phyloP scores from a whole-genome alignment of 176 grass and related monocot species.

The Leersia perrieri region DNA sequence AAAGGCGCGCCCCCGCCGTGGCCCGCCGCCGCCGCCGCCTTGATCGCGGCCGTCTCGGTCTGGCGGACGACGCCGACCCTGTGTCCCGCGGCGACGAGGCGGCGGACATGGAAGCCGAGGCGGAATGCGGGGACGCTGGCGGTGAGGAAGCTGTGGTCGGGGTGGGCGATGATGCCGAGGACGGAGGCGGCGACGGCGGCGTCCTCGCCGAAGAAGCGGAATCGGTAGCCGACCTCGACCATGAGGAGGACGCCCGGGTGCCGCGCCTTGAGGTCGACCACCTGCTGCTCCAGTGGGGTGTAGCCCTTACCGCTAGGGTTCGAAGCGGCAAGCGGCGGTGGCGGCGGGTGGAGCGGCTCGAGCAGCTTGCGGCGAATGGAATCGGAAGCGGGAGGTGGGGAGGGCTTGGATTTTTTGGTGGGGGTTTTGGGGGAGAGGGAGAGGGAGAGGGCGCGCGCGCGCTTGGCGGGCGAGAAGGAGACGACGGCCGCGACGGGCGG shows the following conservation, averaged over 20 bases:
- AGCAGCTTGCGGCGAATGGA: constrained; percentile 69
- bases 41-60: constrained; percentile 89
- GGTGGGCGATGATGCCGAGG: constrained; percentile 81
- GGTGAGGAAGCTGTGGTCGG: constrained; percentile 78
- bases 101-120: constrained; percentile 78
- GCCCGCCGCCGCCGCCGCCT: too few species aligned
- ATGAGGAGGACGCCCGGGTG: constrained; percentile 77
- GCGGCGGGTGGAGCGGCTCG: constrained; percentile 30
- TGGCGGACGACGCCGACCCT: constrained; percentile 94
- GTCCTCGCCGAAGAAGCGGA: constrained; percentile 89
- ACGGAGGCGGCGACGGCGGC: constrained; percentile 71
- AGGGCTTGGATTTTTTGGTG: constrained; percentile 38
- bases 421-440: constrained; percentile 57
- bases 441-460: constrained; percentile 54
- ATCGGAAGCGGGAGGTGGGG: constrained; percentile 20
- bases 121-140: constrained; percentile 84
- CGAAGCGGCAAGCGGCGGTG: not conserved
- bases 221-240: constrained; percentile 90
- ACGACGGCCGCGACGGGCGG: constrained; percentile 50
- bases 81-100: constrained; percentile 67
- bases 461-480: constrained; percentile 69
- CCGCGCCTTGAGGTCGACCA: constrained; percentile 64
- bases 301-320: constrained; percentile 46
- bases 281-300: constrained; percentile 87
- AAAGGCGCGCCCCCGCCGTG: constrained; percentile 62